phyloP scores from a whole-genome alignment of 352 stramenopile species.

The Phytophthora sojae region DNA sequence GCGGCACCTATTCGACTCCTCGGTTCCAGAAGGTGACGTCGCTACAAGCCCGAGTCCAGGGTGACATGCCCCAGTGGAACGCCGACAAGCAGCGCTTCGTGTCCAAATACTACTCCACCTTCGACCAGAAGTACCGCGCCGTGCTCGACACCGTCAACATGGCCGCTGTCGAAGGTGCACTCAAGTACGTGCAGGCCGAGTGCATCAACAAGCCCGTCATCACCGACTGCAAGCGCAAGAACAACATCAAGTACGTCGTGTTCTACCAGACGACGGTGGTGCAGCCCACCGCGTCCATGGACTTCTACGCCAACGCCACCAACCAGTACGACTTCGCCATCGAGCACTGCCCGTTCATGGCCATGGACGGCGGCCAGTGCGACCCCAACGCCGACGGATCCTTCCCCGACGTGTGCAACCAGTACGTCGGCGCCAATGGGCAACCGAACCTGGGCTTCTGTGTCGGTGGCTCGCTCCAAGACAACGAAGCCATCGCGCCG shows the following conservation, averaged over 20 bases:
- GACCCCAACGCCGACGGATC: constrained; percentile 48
- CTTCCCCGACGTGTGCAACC: constrained; percentile 53
- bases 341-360: constrained; percentile 60
- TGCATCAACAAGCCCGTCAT: constrained; percentile 59
- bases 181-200: constrained; percentile 73
- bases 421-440: constrained; percentile 58
- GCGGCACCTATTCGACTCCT: neutral
- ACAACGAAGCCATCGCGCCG: constrained; percentile 61
- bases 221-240: constrained; percentile 51
- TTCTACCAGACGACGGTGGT: constrained; percentile 72
- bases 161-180: constrained; percentile 57
- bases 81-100: constrained; percentile 41
- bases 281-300: constrained; percentile 51
- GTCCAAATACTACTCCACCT: constrained; percentile 46
- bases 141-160: constrained; percentile 65
- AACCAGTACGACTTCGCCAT: constrained; percentile 40
- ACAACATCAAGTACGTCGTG: constrained; percentile 63
- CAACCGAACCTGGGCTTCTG: constrained; percentile 57
- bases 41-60: constrained; percentile 64
- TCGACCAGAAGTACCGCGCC: constrained; percentile 51
- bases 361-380: constrained; percentile 72
- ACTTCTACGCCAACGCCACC: constrained; percentile 47
- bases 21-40: constrained; percentile 49
- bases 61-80: constrained; percentile 52
- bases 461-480: constrained; percentile 48